Percentiles rank a stretch among this genome's conserved stretches.
Conservation (phyloP, 176 grass and related monocot genomes). For the Lolium rigidum region DNA sequence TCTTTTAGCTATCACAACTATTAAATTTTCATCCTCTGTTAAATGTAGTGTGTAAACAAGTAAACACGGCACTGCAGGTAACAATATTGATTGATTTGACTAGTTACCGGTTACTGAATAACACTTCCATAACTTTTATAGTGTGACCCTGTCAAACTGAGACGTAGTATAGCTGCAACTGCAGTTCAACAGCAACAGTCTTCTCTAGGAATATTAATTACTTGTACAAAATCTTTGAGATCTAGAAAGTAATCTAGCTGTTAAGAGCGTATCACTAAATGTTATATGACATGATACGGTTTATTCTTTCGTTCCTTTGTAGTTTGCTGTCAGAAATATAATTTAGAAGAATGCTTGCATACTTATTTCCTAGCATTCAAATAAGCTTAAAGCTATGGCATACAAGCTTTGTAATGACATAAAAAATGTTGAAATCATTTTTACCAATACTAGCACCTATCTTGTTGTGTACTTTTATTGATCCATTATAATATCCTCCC, state of each 20-base stretch:
- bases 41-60: not conserved
- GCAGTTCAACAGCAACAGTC: no score
- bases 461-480: not conserved
- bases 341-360: not conserved
- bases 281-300: not conserved
- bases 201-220: not conserved
- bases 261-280: not conserved
- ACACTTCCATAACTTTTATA: not conserved
- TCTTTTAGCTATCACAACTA: not conserved
- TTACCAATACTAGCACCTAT: conserved; percentile 1
- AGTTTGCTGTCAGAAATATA: conserved; percentile 1
- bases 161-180: conserved; percentile 7
- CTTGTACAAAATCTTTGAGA: not conserved
- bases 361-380: not conserved
- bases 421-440: conserved; percentile 6
- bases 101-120: not conserved
- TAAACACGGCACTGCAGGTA: not conserved
- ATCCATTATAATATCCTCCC: not conserved
- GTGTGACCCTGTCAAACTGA: not conserved
- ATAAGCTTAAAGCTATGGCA: not conserved
- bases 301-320: not conserved
- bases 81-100: not conserved
- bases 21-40: not conserved
- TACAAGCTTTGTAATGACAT: not conserved
- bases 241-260: not conserved